Evolutionary conservation across 78 protist species (phyloP).

Genomic region (Polysphondylium violaceum): DNA sequence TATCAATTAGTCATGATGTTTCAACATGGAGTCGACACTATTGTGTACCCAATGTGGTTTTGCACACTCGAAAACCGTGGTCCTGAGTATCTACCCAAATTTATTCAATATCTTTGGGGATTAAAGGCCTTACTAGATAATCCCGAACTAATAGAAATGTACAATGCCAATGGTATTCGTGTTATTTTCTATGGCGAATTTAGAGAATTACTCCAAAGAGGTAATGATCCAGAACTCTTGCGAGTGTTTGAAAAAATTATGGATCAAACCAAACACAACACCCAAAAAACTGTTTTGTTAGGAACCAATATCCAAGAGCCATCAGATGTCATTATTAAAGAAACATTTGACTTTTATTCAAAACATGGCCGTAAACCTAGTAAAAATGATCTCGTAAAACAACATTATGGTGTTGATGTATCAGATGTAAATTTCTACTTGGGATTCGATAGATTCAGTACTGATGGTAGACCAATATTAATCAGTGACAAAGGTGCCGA

Average conservation of each 20-base stretch:
- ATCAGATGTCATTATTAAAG: slow-evolving; percentile 32
- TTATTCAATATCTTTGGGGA: slow-evolving; percentile 66
- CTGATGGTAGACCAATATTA: slow-evolving; percentile 70
- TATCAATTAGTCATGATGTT: slow-evolving; percentile 42
- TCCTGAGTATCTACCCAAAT: slow-evolving; percentile 65
- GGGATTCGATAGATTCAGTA: slow-evolving; percentile 63
- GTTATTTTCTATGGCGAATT: slow-evolving; percentile 61
- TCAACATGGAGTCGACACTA: slow-evolving; percentile 46
- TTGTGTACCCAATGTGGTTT: slow-evolving; percentile 76
- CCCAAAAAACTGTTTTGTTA: neutral
- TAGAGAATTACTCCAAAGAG: slow-evolving; percentile 30
- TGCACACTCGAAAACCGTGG: slow-evolving; percentile 65
- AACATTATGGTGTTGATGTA: slow-evolving; percentile 49
- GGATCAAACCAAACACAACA: slow-evolving; percentile 51
- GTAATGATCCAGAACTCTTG: slow-evolving; percentile 10
- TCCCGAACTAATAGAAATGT: neutral
- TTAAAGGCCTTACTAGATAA: neutral
- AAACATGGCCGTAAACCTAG: slow-evolving; percentile 28
- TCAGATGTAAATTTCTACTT: slow-evolving; percentile 56
- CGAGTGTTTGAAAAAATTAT: slow-evolving; percentile 29
- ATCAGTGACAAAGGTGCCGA: slow-evolving; percentile 50
- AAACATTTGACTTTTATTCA: slow-evolving; percentile 10
- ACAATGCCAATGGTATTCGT: slow-evolving; percentile 15
- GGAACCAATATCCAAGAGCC: slow-evolving; percentile 63
- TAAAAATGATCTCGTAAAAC: slow-evolving; percentile 36